Evolutionary conservation across 2,329 filamentous ascomycete species (phyloP).

Genomic region (Chaetomiaceae sp.): DNA sequence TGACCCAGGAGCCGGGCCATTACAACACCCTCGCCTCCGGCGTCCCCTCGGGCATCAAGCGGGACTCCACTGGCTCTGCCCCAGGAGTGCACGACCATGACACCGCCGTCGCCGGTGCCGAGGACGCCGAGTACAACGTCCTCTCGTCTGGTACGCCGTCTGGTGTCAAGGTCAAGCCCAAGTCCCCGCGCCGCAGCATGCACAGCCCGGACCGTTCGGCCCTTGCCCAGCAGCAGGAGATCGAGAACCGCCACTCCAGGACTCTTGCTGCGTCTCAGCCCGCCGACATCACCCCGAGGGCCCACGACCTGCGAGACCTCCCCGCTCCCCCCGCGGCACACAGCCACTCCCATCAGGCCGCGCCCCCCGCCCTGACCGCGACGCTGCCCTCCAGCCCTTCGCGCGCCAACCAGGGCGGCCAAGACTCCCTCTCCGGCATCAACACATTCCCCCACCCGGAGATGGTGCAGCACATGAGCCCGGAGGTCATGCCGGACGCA

Average conservation of each 20-base stretch:
- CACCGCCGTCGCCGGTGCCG: not conserved
- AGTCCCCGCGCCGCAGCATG: not conserved
- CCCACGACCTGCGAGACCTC: too few relatives aligned
- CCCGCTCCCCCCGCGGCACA: too few relatives aligned
- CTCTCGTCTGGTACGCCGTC: conserved; percentile 21
- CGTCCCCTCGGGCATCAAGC: conserved; percentile 9
- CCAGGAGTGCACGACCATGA: not conserved
- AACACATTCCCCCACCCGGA: conserved; percentile 8
- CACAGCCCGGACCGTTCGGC: not conserved
- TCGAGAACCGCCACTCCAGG: too few relatives aligned
- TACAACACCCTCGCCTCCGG: conserved; percentile 12
- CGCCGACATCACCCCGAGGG: too few relatives aligned
- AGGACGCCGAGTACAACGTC: conserved; percentile 14
- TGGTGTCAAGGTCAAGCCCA: conserved; percentile 18
- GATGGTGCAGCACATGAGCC: conserved; percentile 15
- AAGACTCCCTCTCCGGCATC: not conserved
- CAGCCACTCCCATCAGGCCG: too few relatives aligned
- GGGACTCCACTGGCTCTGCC: not conserved
- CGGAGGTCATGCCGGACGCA: conserved; percentile 13
- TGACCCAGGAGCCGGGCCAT: not conserved
- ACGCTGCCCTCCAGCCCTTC: not conserved
- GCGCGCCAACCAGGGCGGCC: conserved; percentile 1
- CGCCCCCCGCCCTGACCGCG: too few relatives aligned
- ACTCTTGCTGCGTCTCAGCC: too few relatives aligned
- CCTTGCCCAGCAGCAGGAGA: too few relatives aligned